Percentiles rank a stretch among this genome's conserved stretches.
Evolutionary conservation across 148 eudicot genomes (phyloP).

Genomic region (Drosera capensis): DNA sequence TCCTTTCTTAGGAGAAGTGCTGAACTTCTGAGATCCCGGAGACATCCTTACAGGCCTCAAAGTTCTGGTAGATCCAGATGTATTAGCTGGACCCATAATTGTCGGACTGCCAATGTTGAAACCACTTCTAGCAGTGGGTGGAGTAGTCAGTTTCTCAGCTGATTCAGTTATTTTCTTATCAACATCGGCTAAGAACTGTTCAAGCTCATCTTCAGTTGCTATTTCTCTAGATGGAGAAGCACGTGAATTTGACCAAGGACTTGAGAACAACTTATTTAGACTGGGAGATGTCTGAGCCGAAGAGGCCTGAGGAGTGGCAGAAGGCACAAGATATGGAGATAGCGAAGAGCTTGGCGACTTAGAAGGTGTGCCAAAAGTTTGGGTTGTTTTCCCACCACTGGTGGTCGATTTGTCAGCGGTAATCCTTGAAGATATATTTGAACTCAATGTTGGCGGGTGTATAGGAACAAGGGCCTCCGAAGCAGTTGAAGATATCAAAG

Average conservation of each 20-base stretch:
- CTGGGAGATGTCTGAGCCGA: constrained; percentile 42
- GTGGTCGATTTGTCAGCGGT: constrained; percentile 41
- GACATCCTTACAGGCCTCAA: constrained; percentile 90
- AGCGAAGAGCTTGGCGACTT: constrained; percentile 58
- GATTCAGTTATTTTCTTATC: constrained; percentile 68
- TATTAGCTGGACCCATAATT: constrained; percentile 43
- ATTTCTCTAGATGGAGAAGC: constrained; percentile 56
- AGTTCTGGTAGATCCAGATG: constrained; percentile 78
- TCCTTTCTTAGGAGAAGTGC: constrained; percentile 88
- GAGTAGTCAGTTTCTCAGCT: constrained; percentile 68
- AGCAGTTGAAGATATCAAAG: constrained; percentile 23
- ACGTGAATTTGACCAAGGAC: constrained; percentile 81
- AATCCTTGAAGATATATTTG: constrained; percentile 31
- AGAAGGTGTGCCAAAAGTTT: constrained; percentile 38
- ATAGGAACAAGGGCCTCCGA: constrained; percentile 63
- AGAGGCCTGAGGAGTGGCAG: constrained; percentile 39
- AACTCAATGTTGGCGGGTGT: constrained; percentile 35
- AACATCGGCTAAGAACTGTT: constrained; percentile 63
- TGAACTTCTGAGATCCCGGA: constrained; percentile 84
- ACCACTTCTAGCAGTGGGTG: constrained; percentile 48
- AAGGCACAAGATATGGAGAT: constrained; percentile 37
- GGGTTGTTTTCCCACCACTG: constrained; percentile 33
- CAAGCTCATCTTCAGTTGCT: constrained; percentile 66
- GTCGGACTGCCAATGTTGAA: constrained; percentile 57
- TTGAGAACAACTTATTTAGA: constrained; percentile 29